These are phyloP conservation scores for Helicocarpus griseus DNA, from an alignment of 2,329 filamentous ascomycete species.

Conservation along the genomic window DNA sequence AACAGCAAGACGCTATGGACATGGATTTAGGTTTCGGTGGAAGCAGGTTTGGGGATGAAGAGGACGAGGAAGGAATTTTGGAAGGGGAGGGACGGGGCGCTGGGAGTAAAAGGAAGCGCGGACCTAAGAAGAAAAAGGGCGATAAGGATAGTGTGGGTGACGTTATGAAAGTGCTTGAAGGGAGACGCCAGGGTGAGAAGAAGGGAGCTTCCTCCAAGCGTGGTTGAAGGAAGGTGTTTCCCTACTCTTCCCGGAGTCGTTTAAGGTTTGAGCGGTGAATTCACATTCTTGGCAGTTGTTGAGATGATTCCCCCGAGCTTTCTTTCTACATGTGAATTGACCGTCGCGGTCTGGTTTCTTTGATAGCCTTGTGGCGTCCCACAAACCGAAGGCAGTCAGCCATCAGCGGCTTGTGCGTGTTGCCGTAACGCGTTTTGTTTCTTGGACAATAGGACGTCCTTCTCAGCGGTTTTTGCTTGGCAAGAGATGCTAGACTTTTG, in stretches of 20 bases:
- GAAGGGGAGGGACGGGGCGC: constrained; percentile 23
- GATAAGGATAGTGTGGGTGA: constrained; percentile 61
- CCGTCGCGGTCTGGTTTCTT: too few relatives aligned
- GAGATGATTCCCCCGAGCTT: too few relatives aligned
- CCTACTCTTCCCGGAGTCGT: too few relatives aligned
- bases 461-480: too few relatives aligned
- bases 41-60: constrained; percentile 77
- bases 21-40: constrained; percentile 92
- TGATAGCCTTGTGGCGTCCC: too few relatives aligned
- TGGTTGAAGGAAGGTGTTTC: neutral
- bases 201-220: neutral
- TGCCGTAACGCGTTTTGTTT: too few relatives aligned
- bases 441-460: too few relatives aligned
- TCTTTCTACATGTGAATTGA: too few relatives aligned
- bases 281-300: too few relatives aligned
- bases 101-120: constrained; percentile 42
- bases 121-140: constrained; percentile 43
- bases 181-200: constrained; percentile 37
- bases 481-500: too few relatives aligned
- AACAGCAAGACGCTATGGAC: constrained; percentile 76
- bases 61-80: constrained; percentile 64
- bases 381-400: too few relatives aligned
- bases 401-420: too few relatives aligned
- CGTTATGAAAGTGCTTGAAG: constrained; percentile 69
- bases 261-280: neutral